phyloP scores from a whole-genome alignment of 768 basidiomycete genomes.

The Ramaria rubella region DNA sequence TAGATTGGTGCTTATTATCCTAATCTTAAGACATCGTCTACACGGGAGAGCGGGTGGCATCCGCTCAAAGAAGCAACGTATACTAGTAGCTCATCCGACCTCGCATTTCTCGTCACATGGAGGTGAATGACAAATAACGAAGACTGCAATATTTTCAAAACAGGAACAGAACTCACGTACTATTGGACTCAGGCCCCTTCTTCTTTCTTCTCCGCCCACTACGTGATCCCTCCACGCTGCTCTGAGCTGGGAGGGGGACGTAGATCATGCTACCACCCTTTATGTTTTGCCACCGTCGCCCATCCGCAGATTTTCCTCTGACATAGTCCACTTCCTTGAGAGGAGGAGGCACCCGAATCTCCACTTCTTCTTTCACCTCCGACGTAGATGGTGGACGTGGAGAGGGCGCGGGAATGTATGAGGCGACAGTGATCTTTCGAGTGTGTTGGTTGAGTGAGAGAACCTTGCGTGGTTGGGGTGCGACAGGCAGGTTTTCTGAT shows the following conservation, averaged over 20 bases:
- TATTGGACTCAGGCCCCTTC: too few relatives aligned
- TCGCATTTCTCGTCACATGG: too few relatives aligned
- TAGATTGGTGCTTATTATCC: too few relatives aligned
- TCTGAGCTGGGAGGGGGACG: constrained; percentile 23
- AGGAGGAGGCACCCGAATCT: constrained; percentile 32
- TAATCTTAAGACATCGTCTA: too few relatives aligned
- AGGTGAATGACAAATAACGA: too few relatives aligned
- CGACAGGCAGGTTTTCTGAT: constrained; percentile 17
- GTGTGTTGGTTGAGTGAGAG: constrained; percentile 50
- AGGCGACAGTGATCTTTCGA: constrained; percentile 46
- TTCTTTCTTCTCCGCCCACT: not conserved
- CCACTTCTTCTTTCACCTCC: constrained; percentile 31
- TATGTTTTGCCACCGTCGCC: constrained; percentile 41
- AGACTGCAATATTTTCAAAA: too few relatives aligned
- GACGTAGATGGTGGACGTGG: constrained; percentile 27
- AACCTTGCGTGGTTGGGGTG: constrained; percentile 44
- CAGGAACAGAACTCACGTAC: too few relatives aligned
- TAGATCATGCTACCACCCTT: constrained; percentile 31
- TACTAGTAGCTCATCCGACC: too few relatives aligned
- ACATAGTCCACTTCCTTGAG: constrained; percentile 32
- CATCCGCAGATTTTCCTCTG: constrained; percentile 21
- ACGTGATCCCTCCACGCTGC: not conserved
- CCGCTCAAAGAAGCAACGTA: too few relatives aligned
- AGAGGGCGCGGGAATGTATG: constrained; percentile 36
- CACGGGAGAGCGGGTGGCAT: too few relatives aligned